A percentile compares a stretch with the other conserved stretches of the same genome.
These are phyloP conservation scores for Bryum argenteum DNA, from an alignment of 225 moss, liverwort and hornwort genomes.

Conservation along the genomic window DNA sequence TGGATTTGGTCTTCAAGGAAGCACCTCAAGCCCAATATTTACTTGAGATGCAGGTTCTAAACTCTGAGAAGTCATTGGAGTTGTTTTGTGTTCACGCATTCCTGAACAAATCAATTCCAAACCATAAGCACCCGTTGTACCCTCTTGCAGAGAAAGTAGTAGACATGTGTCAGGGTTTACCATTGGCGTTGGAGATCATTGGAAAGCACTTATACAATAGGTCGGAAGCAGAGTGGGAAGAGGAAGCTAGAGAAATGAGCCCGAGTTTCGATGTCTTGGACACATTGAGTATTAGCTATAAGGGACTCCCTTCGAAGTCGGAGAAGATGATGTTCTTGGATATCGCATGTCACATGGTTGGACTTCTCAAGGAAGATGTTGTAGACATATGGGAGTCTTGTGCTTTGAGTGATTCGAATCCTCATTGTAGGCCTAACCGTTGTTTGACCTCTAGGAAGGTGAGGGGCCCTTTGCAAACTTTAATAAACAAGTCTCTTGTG, in stretches of 20 bases:
- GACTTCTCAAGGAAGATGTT: slow-evolving; percentile 23
- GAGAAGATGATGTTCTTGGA: slow-evolving; percentile 53
- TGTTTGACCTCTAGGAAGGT: too few species aligned
- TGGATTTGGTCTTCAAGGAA: neutral
- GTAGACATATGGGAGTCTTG: slow-evolving; percentile 48
- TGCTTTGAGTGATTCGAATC: neutral
- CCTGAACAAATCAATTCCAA: neutral
- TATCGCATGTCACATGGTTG: slow-evolving; percentile 40
- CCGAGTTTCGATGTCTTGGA: slow-evolving; percentile 1
- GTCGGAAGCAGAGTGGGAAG: too few species aligned
- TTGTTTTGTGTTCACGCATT: slow-evolving; percentile 40
- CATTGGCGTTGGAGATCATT: too few species aligned
- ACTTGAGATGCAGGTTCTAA: slow-evolving; percentile 5
- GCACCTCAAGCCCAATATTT: neutral
- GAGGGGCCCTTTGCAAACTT: slow-evolving; percentile 18
- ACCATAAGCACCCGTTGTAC: slow-evolving; percentile 3
- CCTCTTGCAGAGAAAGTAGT: slow-evolving; percentile 20
- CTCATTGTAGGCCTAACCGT: neutral
- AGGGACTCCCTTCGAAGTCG: neutral
- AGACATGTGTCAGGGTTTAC: slow-evolving; percentile 28
- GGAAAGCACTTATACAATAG: slow-evolving; percentile 26
- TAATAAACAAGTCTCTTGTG: slow-evolving; percentile 31
- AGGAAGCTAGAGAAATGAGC: slow-evolving; percentile 15
- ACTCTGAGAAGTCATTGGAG: neutral
- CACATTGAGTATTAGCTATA: slow-evolving; percentile 39